Conservation (phyloP, 257 asterid genomes). For the Fraxinus pennsylvanica region DNA sequence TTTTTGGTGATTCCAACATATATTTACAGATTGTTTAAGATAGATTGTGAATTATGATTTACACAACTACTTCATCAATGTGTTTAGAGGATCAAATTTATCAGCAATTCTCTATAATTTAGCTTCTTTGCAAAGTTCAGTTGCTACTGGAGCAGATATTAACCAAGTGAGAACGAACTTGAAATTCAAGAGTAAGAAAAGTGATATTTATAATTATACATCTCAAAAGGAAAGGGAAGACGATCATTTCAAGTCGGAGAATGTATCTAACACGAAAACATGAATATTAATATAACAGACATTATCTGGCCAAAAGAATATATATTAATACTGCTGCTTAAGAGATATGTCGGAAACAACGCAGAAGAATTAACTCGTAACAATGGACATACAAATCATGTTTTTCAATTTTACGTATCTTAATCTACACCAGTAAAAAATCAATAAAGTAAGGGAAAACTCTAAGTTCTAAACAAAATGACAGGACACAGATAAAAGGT, state of each 20-base stretch:
- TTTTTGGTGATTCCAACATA: no score
- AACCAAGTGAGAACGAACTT: background rate
- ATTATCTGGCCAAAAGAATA: background rate
- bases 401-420: no score
- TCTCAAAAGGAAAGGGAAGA: background rate
- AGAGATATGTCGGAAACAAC: background rate
- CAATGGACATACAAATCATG: background rate
- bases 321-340: background rate
- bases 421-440: no score
- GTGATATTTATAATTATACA: background rate
- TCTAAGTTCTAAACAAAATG: no score
- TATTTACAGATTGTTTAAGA: no score
- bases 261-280: background rate
- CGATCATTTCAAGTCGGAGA: background rate
- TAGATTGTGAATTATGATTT: background rate
- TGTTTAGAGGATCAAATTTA: background rate
- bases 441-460: no score
- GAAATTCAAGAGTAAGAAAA: background rate
- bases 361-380: background rate
- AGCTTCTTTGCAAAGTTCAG: background rate
- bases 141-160: slow-evolving; percentile 5
- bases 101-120: background rate
- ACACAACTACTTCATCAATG: background rate
- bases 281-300: background rate
- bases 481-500: no score